These are phyloP conservation scores for Cryptomeria japonica DNA, from an alignment of 75 land plant genomes.

Conservation along the genomic window DNA sequence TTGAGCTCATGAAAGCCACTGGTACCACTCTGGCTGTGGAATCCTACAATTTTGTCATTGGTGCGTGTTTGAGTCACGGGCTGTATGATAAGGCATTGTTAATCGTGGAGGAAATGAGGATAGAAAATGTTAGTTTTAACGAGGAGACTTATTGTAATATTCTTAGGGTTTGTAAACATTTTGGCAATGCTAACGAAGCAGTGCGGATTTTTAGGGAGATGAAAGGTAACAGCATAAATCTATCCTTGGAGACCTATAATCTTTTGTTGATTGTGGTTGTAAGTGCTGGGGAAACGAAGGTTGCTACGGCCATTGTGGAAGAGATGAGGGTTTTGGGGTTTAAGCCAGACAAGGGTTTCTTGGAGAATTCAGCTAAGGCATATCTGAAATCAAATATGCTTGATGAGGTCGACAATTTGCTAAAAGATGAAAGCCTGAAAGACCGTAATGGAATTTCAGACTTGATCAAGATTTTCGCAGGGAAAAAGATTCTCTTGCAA, in stretches of 20 bases:
- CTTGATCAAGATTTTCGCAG: constrained; percentile 50
- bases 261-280: constrained; percentile 47
- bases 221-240: constrained; percentile 32
- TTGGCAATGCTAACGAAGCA: constrained; percentile 46
- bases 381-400: constrained; percentile 6
- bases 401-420: background rate
- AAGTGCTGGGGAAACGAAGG: constrained; percentile 19
- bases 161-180: constrained; percentile 2
- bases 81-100: background rate
- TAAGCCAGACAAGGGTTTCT: constrained; percentile 6
- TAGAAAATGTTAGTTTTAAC: background rate
- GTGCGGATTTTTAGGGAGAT: constrained; percentile 45
- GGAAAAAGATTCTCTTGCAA: constrained; percentile 43
- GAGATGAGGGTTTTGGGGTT: constrained; percentile 35
- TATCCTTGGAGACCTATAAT: constrained; percentile 41
- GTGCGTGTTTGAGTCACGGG: background rate
- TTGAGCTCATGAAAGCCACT: background rate
- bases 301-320: constrained; percentile 29
- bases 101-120: background rate
- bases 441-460: constrained; percentile 39
- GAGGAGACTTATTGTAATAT: background rate
- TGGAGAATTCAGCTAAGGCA: background rate
- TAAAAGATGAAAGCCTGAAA: constrained; percentile 9
- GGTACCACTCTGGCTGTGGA: background rate
- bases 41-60: background rate